Evolutionary conservation across 257 asterid genomes (phyloP), one percentile per base, ranked within the genome.

Genomic region (Ophiorrhiza pumila): DNA sequence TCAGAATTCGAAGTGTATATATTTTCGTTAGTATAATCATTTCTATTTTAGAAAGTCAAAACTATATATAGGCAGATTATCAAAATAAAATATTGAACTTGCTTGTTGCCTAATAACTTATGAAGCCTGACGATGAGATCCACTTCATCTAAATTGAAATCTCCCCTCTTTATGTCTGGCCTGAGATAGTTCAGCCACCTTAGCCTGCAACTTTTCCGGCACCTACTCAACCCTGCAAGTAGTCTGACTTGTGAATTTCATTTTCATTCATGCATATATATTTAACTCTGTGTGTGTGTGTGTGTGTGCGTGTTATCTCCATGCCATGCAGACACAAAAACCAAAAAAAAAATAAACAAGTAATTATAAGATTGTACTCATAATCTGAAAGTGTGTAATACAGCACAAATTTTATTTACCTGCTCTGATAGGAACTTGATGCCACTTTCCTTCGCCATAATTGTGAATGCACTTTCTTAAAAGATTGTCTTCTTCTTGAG

Each of bases 371-470:
- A n/a, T n/a, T n/a, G n/a, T n/a, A n/a, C n/a, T n/a, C n/a, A n/a
- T n/a, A n/a, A n/a, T n/a, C n/a, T n/a, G n/a, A n/a, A n/a, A n/a
- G n/a, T n/a, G n/a, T n/a, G n/a, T n/a, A n/a, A n/a, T n/a, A n/a
- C n/a, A n/a, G n/a, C n/a, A n/a, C n/a, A n/a, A n/a, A n/a, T n/a
- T n/a, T n/a, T n/a, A n/a, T n/a, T 63, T 70, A 80, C 84, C 81
- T 17, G 84, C 76, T 68, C 76, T 68, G 8, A 5, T 1, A 1
- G 84, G 81, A 35, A 76, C 76, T 43, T 15, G 63, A 69, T 80
- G 73, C 84, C 84, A 80, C 58, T 72, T 80, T 50, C 84, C 81
- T 80, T 80, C 78, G 1, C 84, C 84, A 12, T 60, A 72, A 49
- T 72, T 72, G 25, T 69, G 52, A 35, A 80, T 61, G 68, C 78